phyloP scores from a whole-genome alignment of 2,329 filamentous ascomycete species.

The Hypoxylon sp. region DNA sequence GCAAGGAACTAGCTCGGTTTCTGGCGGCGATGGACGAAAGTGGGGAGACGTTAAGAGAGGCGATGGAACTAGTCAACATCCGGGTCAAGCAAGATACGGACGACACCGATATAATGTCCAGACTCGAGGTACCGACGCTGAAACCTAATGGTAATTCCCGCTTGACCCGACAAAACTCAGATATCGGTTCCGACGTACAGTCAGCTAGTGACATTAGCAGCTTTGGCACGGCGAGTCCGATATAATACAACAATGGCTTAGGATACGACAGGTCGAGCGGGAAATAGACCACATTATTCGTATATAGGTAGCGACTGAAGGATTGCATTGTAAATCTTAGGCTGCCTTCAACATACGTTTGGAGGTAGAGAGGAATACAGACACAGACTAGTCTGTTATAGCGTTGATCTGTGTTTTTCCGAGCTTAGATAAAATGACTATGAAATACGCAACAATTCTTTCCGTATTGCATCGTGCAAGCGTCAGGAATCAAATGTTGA shows the following conservation, averaged over 20 bases:
- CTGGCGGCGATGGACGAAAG: slow-evolving; percentile 91
- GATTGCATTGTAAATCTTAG: slow-evolving; percentile 24
- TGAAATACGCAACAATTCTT: not conserved
- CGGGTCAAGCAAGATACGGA: slow-evolving; percentile 54
- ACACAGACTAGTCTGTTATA: slow-evolving; percentile 2
- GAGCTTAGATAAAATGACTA: slow-evolving; percentile 3
- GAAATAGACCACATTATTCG: slow-evolving; percentile 8
- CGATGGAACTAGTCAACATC: slow-evolving; percentile 73
- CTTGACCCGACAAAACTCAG: slow-evolving; percentile 49
- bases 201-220: slow-evolving; percentile 52
- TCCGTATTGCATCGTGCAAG: not conserved
- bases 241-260: slow-evolving; percentile 37
- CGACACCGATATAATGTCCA: slow-evolving; percentile 50
- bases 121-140: slow-evolving; percentile 52
- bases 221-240: slow-evolving; percentile 50
- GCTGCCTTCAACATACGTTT: slow-evolving; percentile 7
- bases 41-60: slow-evolving; percentile 81
- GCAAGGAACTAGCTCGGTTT: slow-evolving; percentile 95
- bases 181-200: slow-evolving; percentile 50
- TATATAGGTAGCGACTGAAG: slow-evolving; percentile 28
- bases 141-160: slow-evolving; percentile 47
- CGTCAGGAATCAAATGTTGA: too few species aligned
- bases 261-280: slow-evolving; percentile 27
- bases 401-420: slow-evolving; percentile 9
- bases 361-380: slow-evolving; percentile 8